Evolutionary conservation across 345 rosid species (phyloP).

Genomic region (Lepidium didymum): DNA sequence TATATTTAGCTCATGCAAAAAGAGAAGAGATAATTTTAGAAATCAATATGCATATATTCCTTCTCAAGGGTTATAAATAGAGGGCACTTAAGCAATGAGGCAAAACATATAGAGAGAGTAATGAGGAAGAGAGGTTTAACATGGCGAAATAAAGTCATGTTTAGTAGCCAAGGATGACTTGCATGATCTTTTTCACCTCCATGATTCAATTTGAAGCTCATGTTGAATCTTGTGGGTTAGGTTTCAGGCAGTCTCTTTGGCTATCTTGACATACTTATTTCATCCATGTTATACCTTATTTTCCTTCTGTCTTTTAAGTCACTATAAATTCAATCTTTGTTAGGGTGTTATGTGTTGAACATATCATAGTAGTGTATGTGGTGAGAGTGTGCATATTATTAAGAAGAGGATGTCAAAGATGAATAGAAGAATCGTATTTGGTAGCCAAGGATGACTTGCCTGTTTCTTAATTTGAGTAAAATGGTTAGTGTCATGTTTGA

Average conservation of each 20-base stretch:
- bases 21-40: not conserved
- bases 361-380: no score
- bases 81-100: not conserved
- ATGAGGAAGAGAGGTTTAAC: constrained; percentile 11
- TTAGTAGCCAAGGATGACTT: constrained; percentile 34
- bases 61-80: constrained; percentile 13
- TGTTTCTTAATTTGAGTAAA: constrained; percentile 5
- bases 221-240: constrained; percentile 23
- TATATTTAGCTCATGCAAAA: constrained; percentile 9
- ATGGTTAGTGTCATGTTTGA: not conserved
- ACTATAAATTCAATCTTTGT: not conserved
- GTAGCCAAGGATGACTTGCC: constrained; percentile 34
- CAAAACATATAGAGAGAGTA: not conserved
- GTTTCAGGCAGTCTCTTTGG: constrained; percentile 32
- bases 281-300: constrained; percentile 14
- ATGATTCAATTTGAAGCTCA: constrained; percentile 3
- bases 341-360: not conserved
- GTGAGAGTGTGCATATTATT: not conserved
- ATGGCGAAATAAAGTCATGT: constrained; percentile 19
- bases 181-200: constrained; percentile 25
- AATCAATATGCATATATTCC: constrained; percentile 15
- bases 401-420: constrained; percentile 21
- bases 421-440: constrained; percentile 20
- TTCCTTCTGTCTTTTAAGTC: not conserved
- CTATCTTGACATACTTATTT: constrained; percentile 21